Conservation (phyloP, 2,329 filamentous ascomycete species). For the Fusarium sp. region DNA sequence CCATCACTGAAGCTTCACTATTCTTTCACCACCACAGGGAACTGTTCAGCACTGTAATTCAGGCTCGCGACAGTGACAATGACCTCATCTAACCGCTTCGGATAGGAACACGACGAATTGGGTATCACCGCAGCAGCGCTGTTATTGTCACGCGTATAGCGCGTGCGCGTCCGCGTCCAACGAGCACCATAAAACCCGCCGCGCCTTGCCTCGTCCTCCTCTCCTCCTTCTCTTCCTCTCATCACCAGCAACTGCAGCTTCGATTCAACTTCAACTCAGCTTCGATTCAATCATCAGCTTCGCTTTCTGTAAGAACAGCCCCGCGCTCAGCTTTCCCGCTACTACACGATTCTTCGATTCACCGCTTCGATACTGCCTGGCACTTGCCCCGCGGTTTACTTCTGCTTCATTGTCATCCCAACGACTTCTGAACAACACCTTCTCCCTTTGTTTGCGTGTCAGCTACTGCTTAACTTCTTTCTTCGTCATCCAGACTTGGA, state of each 20-base stretch:
- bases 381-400: conserved; percentile 21
- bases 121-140: conserved; percentile 1
- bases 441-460: conserved; percentile 10
- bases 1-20: conserved; percentile 19
- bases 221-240: neutral
- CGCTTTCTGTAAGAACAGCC: conserved; percentile 22
- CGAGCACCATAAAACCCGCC: neutral
- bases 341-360: conserved; percentile 10
- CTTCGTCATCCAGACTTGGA: neutral
- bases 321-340: neutral
- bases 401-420: conserved; percentile 9
- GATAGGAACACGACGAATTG: conserved; percentile 9
- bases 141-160: conserved; percentile 7
- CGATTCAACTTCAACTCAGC: conserved; percentile 13
- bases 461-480: neutral
- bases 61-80: conserved; percentile 14
- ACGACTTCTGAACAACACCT: conserved; percentile 3
- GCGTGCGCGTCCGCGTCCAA: conserved; percentile 11
- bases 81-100: conserved; percentile 17
- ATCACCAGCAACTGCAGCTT: conserved; percentile 24
- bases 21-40: conserved; percentile 19
- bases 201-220: conserved; percentile 16
- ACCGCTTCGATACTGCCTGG: conserved; percentile 19
- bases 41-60: conserved; percentile 8
- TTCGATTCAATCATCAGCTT: conserved; percentile 5